Base-by-base conservation (phyloP, 2,329 filamentous ascomycete species). In the Coniochaeta sp. region DNA sequence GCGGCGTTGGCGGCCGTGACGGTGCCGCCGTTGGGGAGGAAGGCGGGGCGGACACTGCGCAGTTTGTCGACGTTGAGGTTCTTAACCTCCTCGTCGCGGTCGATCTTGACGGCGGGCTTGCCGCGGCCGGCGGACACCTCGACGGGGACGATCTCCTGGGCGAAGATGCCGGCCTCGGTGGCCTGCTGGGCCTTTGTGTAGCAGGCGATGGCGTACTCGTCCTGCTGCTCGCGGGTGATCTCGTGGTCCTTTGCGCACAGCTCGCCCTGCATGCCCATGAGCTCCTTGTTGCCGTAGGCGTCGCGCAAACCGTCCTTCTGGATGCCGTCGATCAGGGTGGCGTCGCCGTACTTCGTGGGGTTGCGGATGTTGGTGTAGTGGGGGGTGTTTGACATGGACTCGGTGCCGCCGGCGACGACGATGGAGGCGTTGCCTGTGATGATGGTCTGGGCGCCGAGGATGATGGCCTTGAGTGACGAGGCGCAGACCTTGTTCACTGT, bases 401-500 rank as follows among this genome's bases (percentile, higher is more conserved):
- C 94, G 60, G 92, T 85, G 62, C 94, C 94, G 66, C 91, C 94
- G 58, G 91, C 94, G 54, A 99, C 90, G 58, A 99, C 85, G 59
- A 96, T 86, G 61, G 89, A 86, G 58, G 92, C 92, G 67, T 90
- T 96, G 61, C 94, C 92, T 51, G 91, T 95, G 70, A 97, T 91
- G 76, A 99, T 99, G 63, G 92, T 96, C 74, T 97, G 94, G 49
- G 92, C 89, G 61, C 88, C 94, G 55, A 99, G 81, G 59, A 96
- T 90, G 66, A 99, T 86, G 61, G 94, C 89, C 79, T 99, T 99
- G 68, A 96, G 77, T 42, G 87, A 86, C 9, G 91, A 96, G 58
- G 94, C 94, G 81, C 94, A 99, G 68, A 99, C 94, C 78, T 99
- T 99, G 86, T 99, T 99, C 66, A 99, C 83, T 50, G 91, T 95